phyloP scores from a whole-genome alignment of 768 basidiomycete species.

The Lentinula raphanica region DNA sequence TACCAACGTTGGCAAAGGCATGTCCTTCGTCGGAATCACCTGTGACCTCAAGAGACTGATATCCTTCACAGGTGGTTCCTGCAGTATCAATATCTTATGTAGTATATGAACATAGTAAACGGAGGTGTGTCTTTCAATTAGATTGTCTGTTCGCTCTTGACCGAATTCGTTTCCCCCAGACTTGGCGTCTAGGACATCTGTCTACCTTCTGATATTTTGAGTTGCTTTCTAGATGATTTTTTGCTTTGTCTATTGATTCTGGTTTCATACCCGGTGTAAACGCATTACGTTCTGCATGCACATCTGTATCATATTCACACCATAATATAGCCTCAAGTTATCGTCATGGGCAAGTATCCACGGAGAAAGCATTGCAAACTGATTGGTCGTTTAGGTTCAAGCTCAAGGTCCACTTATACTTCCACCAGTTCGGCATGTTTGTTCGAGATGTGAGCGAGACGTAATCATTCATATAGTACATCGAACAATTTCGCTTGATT shows the following conservation, averaged over 20 bases:
- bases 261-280: background rate
- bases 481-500: too few relatives aligned
- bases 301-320: background rate
- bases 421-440: too few relatives aligned
- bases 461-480: too few relatives aligned
- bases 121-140: conserved; percentile 44
- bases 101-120: conserved; percentile 85
- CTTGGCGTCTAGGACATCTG: conserved; percentile 27
- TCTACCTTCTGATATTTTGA: background rate
- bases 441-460: too few relatives aligned
- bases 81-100: conserved; percentile 96
- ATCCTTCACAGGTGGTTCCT: conserved; percentile 69
- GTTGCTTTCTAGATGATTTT: background rate
- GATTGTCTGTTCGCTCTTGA: conserved; percentile 8
- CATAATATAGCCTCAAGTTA: background rate
- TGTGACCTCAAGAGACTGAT: background rate
- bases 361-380: background rate
- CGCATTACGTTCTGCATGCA: background rate
- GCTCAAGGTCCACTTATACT: too few relatives aligned
- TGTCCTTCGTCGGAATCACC: conserved; percentile 9
- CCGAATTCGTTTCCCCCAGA: conserved; percentile 18
- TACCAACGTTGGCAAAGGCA: conserved; percentile 91
- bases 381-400: background rate
- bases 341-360: too few relatives aligned
- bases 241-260: background rate